Evolutionary conservation across 1,284 basidiomycete genomes (phyloP), one percentile per base, ranked within the genome.

Genomic region (Caloboletus inedulis): DNA sequence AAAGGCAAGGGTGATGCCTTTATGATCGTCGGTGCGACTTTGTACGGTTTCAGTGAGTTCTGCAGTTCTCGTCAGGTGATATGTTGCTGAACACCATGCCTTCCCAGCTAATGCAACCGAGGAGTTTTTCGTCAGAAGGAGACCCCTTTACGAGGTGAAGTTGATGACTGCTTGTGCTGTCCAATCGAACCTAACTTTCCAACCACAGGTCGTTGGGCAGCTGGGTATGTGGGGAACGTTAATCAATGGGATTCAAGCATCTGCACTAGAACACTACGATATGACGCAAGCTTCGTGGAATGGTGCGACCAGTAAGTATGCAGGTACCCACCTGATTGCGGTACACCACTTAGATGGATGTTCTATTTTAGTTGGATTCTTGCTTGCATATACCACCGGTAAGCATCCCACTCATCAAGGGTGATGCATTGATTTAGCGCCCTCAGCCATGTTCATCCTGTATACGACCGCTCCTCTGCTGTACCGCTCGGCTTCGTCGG

Each of bases 391-490:
- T 67, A 91, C 89, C 1, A 72, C 76, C 19, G 75, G 79, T 80
- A 59, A 39, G 71, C 45, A 46, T 43, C 49, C 33, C 40, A 45
- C 25, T 59, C 45, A 12, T 19, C 8, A 18, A 16, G 19, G 21
- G 27, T 30, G 12, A 25, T 30, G 1, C 27, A 42, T 44, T 64
- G 25, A 64, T 50, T 35, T 63, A 2, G 33, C n/a, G 46, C 57
- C 43, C 30, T 33, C 48, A 80, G 87, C 89, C 1, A 87, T 93
- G 91, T 76, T 89, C 54, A 84, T 90, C 60, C 69, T 93, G 47
- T 93, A 93, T 69, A 91, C 90, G 41, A 79, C 87, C 42, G 89
- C 91, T 3, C 91, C 91, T n/a, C 64, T 92, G 58, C 71, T 94
- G 25, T 94, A 92, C 72, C 83, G 91, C 54, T 77, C 87, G 64